Evolutionary conservation across 2,329 filamentous ascomycete species (phyloP).

Genomic region (Alternaria consortialis): DNA sequence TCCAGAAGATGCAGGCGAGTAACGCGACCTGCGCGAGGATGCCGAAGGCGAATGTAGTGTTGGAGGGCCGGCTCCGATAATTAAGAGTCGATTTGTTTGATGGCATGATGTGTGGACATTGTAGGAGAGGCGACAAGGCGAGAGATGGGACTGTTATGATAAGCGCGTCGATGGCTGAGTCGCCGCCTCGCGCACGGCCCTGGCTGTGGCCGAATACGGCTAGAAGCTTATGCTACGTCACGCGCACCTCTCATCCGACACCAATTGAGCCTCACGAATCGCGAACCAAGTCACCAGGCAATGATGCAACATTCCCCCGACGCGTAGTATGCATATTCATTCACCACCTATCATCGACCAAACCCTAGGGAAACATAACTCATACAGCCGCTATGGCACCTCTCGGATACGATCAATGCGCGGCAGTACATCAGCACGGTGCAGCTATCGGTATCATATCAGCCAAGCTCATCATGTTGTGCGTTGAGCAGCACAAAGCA

Average conservation of each 20-base stretch:
- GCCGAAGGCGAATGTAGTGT: slow-evolving; percentile 22
- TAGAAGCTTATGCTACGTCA: slow-evolving; percentile 12
- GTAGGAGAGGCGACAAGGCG: slow-evolving; percentile 17
- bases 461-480: neutral
- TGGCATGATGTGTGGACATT: slow-evolving; percentile 34
- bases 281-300: neutral
- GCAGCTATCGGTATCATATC: neutral
- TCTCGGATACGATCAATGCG: neutral
- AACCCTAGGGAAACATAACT: neutral
- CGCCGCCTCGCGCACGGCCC: slow-evolving; percentile 29
- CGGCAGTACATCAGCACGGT: neutral
- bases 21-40: slow-evolving; percentile 36
- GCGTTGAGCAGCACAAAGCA: neutral
- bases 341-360: neutral
- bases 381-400: neutral
- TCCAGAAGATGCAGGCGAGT: slow-evolving; percentile 25
- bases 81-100: slow-evolving; percentile 19
- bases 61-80: slow-evolving; percentile 24
- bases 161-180: slow-evolving; percentile 27
- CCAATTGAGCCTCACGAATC: neutral
- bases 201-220: slow-evolving; percentile 10
- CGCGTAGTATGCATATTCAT: neutral
- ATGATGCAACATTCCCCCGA: no score
- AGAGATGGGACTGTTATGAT: slow-evolving; percentile 22
- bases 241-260: slow-evolving; percentile 15